Evolutionary conservation across 176 grass and related monocot genomes (phyloP).

Genomic region (barley (Hordeum vulgare)): MorexV3_pseudomolecules_assembly NC_058519.1:410385517-410386016

Average conservation of each 20-base stretch:
- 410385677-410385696: neutral
- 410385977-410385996: no score
- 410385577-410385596: neutral
- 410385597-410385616: neutral
- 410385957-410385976: no score
- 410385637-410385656: neutral
- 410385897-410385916: no score
- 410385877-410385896: neutral
- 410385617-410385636: neutral
- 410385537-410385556: neutral
- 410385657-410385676: neutral
- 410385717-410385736: neutral
- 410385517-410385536: neutral
- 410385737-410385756: neutral
- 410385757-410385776: neutral
- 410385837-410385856: neutral
- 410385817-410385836: neutral
- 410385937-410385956: conserved; percentile 8
- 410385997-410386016: no score
- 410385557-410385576: neutral
- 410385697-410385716: neutral
- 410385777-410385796: neutral
- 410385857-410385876: neutral
- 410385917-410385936: no score
- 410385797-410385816: neutral